Evolutionary conservation across 139 green algal species (phyloP).

Genomic region (Auxenochlorella pyrenoidosa): DNA sequence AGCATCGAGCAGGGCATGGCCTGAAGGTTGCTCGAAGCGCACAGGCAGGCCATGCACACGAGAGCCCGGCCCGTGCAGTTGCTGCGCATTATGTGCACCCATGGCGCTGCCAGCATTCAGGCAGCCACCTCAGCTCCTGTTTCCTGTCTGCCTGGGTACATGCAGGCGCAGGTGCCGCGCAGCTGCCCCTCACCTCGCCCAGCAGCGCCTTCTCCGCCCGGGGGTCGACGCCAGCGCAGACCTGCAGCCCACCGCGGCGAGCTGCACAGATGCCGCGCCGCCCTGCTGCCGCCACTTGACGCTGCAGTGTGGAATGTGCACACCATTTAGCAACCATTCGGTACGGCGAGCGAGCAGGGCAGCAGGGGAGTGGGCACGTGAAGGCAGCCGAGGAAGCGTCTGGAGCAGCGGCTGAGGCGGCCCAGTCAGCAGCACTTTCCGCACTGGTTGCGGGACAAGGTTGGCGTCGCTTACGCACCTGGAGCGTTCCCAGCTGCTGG

Average conservation of each 20-base stretch:
- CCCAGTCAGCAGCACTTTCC: not conserved
- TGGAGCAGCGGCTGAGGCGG: not conserved
- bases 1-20: not conserved
- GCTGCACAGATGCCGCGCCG: not conserved
- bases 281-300: not conserved
- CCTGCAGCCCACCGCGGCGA: constrained; percentile 26
- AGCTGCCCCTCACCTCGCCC: constrained; percentile 40
- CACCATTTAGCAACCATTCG: no score
- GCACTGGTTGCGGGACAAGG: not conserved
- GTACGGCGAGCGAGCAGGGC: not conserved
- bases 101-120: no score
- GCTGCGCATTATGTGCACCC: no score
- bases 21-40: no score
- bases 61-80: no score
- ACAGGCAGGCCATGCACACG: no score
- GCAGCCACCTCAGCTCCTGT: no score
- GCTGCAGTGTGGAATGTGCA: not conserved
- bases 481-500: constrained; percentile 20
- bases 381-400: not conserved
- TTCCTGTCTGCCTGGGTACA: no score
- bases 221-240: constrained; percentile 28
- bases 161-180: not conserved
- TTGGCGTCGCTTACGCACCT: constrained; percentile 6
- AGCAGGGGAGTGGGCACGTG: not conserved
- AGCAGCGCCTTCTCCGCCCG: constrained; percentile 37